Base-by-base conservation (phyloP, 1,284 basidiomycete genomes). In the Leccinum fuscescens region DNA sequence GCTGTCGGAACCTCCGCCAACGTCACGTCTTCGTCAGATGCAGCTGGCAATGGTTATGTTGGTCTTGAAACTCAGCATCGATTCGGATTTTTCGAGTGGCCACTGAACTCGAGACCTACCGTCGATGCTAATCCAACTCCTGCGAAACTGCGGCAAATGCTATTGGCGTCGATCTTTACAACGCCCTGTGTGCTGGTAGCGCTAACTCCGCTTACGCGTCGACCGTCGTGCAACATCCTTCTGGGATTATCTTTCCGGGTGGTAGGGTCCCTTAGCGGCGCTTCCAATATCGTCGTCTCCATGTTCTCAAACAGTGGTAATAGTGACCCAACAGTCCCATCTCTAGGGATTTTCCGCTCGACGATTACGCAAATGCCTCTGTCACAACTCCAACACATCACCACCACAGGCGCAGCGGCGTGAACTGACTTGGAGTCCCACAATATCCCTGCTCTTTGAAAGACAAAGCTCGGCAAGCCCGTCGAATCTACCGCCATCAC, bases 11-110 rank as follows among this genome's bases (percentile, higher is more conserved):
- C 80, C 12, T 86, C 85, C 20, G 82, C 82, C 4, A 82, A 82
- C 66, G 62, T 74, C 29, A 78, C 77, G 6, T 72, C 73, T 14
- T 69, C 72, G 14, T 70, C 72, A 17, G 71, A 74, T 17, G 64
- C 69, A 0, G 62, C 65, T 14, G 68, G 70, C 15, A 78, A 73
- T 58, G 70, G 67, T 3, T 74, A 74, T 2, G 67, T 66, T 24
- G 61, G 62, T 39, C 64, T 68, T 44, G 70, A 74, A 12, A 73
- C 76, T 17, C 76, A 77, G 51, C 77, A 69, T 24, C 81, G 83
- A 3, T 92, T 91, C 67, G 91, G 92, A 8, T 88, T 93, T 71
- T 84, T 92, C 58, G 92, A 93, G 69, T 93, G 91, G 91, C 86
- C 88, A 27, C 72, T 88, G 44, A 76, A 73, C 53, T 69, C 77